These are phyloP conservation scores for Oryza rufipogon DNA, from an alignment of 176 grass and related monocot genomes.

Conservation along the genomic window DNA sequence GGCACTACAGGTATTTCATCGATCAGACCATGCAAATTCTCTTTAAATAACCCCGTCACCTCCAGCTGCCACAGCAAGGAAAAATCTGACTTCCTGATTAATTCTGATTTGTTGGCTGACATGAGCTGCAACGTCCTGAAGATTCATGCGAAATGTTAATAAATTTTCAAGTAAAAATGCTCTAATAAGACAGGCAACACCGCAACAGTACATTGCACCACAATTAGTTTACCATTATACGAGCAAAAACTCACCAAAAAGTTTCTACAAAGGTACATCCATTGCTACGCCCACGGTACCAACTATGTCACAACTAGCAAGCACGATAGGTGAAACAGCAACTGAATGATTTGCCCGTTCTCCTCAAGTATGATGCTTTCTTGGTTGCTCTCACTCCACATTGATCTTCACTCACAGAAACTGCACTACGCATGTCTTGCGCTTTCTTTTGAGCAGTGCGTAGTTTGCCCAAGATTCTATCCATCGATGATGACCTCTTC, in stretches of 20 bases:
- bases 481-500: constrained; percentile 89
- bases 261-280: background rate
- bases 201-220: background rate
- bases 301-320: constrained; percentile 55
- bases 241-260: constrained; percentile 35
- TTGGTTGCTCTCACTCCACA: constrained; percentile 39
- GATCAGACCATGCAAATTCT: background rate
- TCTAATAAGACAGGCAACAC: background rate
- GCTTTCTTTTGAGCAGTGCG: constrained; percentile 87
- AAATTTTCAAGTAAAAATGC: background rate
- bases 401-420: constrained; percentile 54
- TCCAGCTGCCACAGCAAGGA: background rate
- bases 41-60: background rate
- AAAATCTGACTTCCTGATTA: background rate
- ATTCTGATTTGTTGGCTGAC: constrained; percentile 1
- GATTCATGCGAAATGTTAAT: background rate
- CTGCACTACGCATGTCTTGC: constrained; percentile 72
- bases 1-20: background rate
- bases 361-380: constrained; percentile 44
- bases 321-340: constrained; percentile 76
- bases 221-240: background rate
- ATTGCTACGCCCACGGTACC: background rate
- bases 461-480: constrained; percentile 87
- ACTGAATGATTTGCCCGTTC: constrained; percentile 60
- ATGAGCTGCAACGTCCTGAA: constrained; percentile 19